A percentile compares a stretch with the other conserved stretches of the same genome.
phyloP scores from a whole-genome alignment of 495 filamentous ascomycete genomes.

The Lasiosphaeriaceae sp. region DNA sequence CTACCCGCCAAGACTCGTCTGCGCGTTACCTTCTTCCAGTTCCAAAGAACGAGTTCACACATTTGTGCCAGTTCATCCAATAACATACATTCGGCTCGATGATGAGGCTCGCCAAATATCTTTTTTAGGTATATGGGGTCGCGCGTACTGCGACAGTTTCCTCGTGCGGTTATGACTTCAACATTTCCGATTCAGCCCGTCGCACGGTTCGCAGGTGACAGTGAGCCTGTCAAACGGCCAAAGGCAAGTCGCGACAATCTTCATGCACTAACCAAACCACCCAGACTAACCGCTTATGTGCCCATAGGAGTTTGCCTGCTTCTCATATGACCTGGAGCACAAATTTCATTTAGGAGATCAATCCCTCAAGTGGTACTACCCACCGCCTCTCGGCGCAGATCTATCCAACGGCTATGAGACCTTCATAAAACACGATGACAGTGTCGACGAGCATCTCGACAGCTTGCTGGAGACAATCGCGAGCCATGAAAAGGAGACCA shows the following conservation, averaged over 20 bases:
- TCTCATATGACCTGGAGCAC: slow-evolving; percentile 85
- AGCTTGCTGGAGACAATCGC: slow-evolving; percentile 73
- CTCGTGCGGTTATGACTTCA: slow-evolving; percentile 19
- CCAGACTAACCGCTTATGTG: neutral
- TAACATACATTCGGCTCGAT: too few relatives aligned
- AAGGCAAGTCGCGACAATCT: slow-evolving; percentile 41
- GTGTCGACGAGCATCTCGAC: slow-evolving; percentile 82
- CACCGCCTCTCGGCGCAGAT: slow-evolving; percentile 64
- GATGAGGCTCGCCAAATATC: too few relatives aligned
- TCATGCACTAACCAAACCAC: neutral
- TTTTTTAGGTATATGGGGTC: too few relatives aligned
- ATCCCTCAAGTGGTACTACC: slow-evolving; percentile 84
- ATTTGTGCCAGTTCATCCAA: too few relatives aligned
- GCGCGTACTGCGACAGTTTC: neutral
- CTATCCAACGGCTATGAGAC: slow-evolving; percentile 75
- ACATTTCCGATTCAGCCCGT: slow-evolving; percentile 62
- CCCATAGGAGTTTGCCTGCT: slow-evolving; percentile 75
- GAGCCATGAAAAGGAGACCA: slow-evolving; percentile 62
- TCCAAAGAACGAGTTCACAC: too few relatives aligned
- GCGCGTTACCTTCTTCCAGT: too few relatives aligned
- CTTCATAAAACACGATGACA: slow-evolving; percentile 80
- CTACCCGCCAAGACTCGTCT: too few relatives aligned
- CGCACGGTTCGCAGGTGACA: slow-evolving; percentile 55
- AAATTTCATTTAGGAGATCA: slow-evolving; percentile 69
- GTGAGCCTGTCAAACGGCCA: slow-evolving; percentile 62